Percentiles rank a stretch among this genome's conserved stretches.
These are phyloP conservation scores for Xylariaceae sp. DNA, from an alignment of 2,329 filamentous ascomycete genomes.

Conservation along the genomic window DNA sequence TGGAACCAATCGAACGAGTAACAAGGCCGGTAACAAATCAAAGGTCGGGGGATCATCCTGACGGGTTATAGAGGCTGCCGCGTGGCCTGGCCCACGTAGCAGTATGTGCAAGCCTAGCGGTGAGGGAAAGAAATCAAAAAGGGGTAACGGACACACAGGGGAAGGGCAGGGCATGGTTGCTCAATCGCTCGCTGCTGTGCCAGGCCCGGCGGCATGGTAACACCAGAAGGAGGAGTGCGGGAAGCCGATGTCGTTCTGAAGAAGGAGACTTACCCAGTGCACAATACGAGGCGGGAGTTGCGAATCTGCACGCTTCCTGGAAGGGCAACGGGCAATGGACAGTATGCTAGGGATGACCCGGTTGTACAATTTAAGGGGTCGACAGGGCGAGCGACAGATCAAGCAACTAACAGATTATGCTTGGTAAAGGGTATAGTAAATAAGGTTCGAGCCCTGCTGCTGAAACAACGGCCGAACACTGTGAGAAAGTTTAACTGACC, in stretches of 20 bases:
- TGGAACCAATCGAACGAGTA: neutral
- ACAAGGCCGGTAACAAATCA: conserved; percentile 9
- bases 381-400: neutral
- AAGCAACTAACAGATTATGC: no score
- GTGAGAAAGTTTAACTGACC: no score
- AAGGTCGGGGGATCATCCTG: conserved; percentile 10
- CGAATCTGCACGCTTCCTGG: conserved; percentile 4
- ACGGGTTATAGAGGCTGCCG: conserved; percentile 12
- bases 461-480: no score
- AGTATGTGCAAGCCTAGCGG: conserved; percentile 15
- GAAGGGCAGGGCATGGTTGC: neutral
- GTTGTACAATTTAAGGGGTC: neutral
- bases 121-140: neutral
- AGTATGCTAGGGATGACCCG: neutral
- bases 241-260: conserved; percentile 14
- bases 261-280: conserved; percentile 15
- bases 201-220: neutral
- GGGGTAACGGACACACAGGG: neutral
- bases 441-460: no score
- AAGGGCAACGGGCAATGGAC: neutral
- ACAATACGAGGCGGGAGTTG: conserved; percentile 3
- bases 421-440: no score
- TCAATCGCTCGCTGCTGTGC: neutral
- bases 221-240: conserved; percentile 8
- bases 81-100: conserved; percentile 16